These are phyloP conservation scores for Kingdonia uniflora DNA, from an alignment of 164 flowering plant genomes.

Conservation along the genomic window DNA sequence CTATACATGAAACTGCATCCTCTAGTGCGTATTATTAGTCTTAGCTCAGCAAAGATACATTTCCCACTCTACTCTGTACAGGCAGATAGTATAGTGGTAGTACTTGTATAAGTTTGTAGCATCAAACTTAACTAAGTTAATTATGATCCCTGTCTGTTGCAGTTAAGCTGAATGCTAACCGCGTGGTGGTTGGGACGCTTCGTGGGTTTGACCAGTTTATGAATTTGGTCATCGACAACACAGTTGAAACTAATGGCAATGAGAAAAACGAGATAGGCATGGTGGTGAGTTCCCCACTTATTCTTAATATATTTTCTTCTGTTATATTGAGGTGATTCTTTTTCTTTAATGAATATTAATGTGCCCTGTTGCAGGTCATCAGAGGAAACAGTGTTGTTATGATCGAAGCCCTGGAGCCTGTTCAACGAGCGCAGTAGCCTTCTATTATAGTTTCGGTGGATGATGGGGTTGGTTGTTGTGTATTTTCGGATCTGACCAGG, in stretches of 20 bases:
- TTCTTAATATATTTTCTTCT: background rate
- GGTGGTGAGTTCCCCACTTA: slow-evolving; percentile 46
- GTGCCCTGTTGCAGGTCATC: slow-evolving; percentile 11
- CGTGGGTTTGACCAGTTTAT: slow-evolving; percentile 82
- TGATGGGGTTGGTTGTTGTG: too few species aligned
- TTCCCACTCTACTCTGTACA: too few species aligned
- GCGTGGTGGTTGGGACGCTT: slow-evolving; percentile 63
- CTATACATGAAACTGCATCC: too few species aligned
- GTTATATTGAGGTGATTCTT: background rate
- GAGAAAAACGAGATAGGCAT: slow-evolving; percentile 68
- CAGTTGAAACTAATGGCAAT: slow-evolving; percentile 53
- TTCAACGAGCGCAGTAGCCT: slow-evolving; percentile 8
- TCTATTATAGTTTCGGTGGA: too few species aligned
- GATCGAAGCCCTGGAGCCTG: slow-evolving; percentile 18
- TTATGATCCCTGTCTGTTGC: slow-evolving; percentile 16
- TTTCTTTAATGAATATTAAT: background rate
- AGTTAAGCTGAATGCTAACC: slow-evolving; percentile 73
- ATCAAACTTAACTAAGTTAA: too few species aligned
- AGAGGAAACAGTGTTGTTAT: slow-evolving; percentile 18
- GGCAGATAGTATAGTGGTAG: too few species aligned
- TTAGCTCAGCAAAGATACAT: too few species aligned
- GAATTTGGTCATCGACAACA: slow-evolving; percentile 73
- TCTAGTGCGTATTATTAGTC: too few species aligned
- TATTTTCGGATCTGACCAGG: too few species aligned
- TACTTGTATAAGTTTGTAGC: too few species aligned